Conservation (phyloP, 176 grass and related monocot genomes). For the Eleusine coracana region DNA sequence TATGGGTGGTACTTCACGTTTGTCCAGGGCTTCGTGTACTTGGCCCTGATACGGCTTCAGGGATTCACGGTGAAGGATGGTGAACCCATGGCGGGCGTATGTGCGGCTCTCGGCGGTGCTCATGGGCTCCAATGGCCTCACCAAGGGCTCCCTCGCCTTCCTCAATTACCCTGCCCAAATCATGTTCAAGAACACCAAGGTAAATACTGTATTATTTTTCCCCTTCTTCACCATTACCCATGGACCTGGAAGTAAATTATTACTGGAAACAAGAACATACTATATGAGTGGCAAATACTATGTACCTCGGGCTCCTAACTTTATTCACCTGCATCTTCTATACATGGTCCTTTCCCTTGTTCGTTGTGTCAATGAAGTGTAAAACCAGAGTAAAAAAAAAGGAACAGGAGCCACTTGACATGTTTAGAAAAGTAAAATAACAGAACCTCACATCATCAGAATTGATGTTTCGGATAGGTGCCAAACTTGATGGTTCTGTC, state of each 20-base stretch:
- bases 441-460: neutral
- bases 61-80: conserved; percentile 86
- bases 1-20: conserved; percentile 99
- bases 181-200: conserved; percentile 99
- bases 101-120: conserved; percentile 74
- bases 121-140: conserved; percentile 92
- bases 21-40: conserved; percentile 84
- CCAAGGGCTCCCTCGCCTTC: conserved; percentile 94
- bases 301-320: neutral
- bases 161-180: conserved; percentile 94
- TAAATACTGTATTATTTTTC: neutral
- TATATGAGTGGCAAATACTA: no score
- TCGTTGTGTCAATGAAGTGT: neutral
- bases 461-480: conserved; percentile 22
- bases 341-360: neutral
- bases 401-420: no score
- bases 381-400: neutral
- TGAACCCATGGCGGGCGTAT: conserved; percentile 91
- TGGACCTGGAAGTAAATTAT: neutral
- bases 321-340: neutral
- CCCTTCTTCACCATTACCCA: neutral
- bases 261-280: neutral
- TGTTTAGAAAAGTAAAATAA: neutral
- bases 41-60: conserved; percentile 72
- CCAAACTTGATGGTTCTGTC: conserved; percentile 12